phyloP scores from a whole-genome alignment of 129 eudicot species.

The Kitagawia praeruptora region DNA sequence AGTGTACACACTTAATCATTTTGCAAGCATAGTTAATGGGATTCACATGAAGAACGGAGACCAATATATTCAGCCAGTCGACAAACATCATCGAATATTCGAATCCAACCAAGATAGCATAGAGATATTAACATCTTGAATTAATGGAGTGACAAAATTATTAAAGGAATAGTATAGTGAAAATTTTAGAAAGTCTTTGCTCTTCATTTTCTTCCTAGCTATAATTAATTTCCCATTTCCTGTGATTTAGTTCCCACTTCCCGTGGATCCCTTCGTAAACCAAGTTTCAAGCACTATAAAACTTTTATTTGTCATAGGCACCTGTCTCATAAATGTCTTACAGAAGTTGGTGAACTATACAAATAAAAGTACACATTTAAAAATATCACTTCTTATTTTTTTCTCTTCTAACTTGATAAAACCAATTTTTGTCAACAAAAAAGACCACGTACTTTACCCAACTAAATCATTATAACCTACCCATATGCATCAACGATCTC shows the following conservation, averaged over 20 bases:
- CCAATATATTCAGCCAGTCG: neutral
- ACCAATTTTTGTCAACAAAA: neutral
- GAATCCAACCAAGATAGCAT: neutral
- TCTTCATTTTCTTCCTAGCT: neutral
- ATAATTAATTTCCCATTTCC: neutral
- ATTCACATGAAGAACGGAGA: neutral
- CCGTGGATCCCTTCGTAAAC: neutral
- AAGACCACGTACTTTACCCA: neutral
- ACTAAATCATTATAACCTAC: conserved; percentile 28
- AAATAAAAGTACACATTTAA: too few relatives aligned
- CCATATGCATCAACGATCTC: conserved; percentile 99
- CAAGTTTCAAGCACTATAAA: neutral
- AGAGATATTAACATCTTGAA: neutral
- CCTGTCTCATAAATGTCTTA: too few relatives aligned
- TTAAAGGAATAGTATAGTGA: neutral
- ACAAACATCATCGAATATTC: neutral
- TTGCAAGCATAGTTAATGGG: neutral
- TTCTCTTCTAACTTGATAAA: neutral
- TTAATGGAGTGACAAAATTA: neutral
- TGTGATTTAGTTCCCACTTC: neutral
- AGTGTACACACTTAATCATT: neutral
- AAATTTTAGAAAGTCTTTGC: neutral
- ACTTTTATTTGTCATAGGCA: neutral
- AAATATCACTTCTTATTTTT: neutral
- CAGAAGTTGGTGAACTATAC: too few relatives aligned